Conservation (phyloP, 139 green algal genomes). For the Chlamydomonas incerta region DNA sequence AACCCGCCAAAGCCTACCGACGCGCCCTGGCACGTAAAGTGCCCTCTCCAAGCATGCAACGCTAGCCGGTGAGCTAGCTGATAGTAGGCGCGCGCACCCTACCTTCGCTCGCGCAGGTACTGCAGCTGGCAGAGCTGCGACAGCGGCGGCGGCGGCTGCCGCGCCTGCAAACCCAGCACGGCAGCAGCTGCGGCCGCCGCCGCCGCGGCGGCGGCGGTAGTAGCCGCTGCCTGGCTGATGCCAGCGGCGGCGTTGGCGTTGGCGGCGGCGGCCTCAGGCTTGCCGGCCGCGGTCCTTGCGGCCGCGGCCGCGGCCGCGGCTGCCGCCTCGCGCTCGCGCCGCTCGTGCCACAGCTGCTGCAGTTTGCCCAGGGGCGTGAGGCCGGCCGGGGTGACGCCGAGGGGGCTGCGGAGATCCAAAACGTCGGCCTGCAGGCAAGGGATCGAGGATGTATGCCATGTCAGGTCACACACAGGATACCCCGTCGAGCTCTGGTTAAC, state of each 20-base stretch:
- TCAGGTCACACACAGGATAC: too few relatives aligned
- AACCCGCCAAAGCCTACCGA: too few relatives aligned
- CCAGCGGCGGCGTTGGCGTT: background rate
- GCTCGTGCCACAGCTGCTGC: background rate
- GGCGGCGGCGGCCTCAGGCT: background rate
- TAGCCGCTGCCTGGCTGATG: background rate
- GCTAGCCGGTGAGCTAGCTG: too few relatives aligned
- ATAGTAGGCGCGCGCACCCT: too few relatives aligned
- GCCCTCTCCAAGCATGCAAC: too few relatives aligned
- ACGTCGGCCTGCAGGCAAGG: too few relatives aligned
- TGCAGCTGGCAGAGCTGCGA: background rate
- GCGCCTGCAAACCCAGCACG: background rate
- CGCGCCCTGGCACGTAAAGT: too few relatives aligned
- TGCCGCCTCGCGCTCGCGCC: background rate
- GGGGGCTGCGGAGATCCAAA: conserved; percentile 71
- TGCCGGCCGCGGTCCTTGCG: background rate
- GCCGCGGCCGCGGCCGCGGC: too few relatives aligned
- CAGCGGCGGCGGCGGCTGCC: background rate
- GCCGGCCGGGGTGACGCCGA: conserved; percentile 73
- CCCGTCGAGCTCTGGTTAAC: too few relatives aligned
- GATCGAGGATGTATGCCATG: too few relatives aligned
- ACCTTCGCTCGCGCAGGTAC: background rate
- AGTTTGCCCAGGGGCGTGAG: conserved; percentile 24
- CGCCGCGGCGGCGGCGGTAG: conserved; percentile 1
- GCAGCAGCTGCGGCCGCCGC: background rate